Base-by-base conservation (phyloP, 2,329 filamentous ascomycete species). In the Ceratocystis colombiana region DNA sequence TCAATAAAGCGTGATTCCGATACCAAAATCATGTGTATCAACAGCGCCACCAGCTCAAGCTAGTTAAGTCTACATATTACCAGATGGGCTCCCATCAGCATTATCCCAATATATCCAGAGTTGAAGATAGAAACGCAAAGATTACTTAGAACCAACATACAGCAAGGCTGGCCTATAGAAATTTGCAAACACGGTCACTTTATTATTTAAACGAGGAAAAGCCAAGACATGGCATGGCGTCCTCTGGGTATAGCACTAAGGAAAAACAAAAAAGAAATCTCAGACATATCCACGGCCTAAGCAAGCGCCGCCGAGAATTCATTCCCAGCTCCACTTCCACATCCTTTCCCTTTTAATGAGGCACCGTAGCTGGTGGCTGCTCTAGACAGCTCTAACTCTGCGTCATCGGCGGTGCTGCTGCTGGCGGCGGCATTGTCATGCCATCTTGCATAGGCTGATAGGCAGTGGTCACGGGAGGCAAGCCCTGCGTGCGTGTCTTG, bases 401-500 rank as follows among this genome's bases (percentile, higher is more conserved):
- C 1, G 61, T 22, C 37, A 20, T 25, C 8, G 12, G 41, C 15
- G 44, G 41, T 12, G 33, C 37, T n/a, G 61, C n/a, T n/a, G 25
- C 66, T 8, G 55, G n/a, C 55, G 22, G 5, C 30, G 71, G 74
- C 75, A 77, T 74, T 17, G 71, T 68, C 76, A 78, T 78, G 25
- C 72, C 73, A 66, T 75, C 71, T 67, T 76, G 72, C 65, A 67
- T 67, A 59, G 72, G 66, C 69, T 77, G 75, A 67, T 78, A 78
- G 41, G 71, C 72, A 68, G 75, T 72, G n/a, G 70, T 73, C 2
- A 68, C 71, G 55, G 70, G 72, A 41, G 69, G 65, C 70, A 71
- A 71, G 69, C 67, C 68, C 44, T 62, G 37, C 41, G 71, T 71
- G 28, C 73, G 73, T 3, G 59, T 62, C 66, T 72, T 71, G 59